Conservation (phyloP, 306 rosid species). For the Biancaea sappan region DNA sequence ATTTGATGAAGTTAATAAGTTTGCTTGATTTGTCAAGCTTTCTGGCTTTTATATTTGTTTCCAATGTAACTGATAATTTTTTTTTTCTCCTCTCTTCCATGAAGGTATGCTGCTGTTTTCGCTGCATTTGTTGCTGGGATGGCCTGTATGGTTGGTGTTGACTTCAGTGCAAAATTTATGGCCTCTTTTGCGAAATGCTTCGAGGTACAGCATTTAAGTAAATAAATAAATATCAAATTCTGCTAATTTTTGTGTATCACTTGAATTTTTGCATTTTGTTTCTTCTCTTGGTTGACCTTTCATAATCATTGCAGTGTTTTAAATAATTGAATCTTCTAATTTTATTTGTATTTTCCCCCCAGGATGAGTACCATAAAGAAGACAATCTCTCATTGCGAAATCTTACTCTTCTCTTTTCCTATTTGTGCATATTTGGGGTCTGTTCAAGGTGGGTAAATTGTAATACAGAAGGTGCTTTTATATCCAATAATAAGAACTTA, state of each 20-base stretch:
- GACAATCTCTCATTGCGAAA: slow-evolving; percentile 88
- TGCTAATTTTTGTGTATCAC: slow-evolving; percentile 3
- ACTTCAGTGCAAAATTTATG: slow-evolving; percentile 81
- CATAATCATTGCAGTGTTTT: slow-evolving; percentile 5
- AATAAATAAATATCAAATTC: slow-evolving; percentile 13
- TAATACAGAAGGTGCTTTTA: neutral
- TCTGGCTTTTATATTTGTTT: slow-evolving; percentile 9
- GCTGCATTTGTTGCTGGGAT: slow-evolving; percentile 90
- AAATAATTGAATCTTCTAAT: slow-evolving; percentile 16
- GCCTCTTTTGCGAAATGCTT: slow-evolving; percentile 80
- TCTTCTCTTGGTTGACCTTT: slow-evolving; percentile 27
- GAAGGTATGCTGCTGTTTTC: slow-evolving; percentile 91
- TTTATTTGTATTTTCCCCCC: slow-evolving; percentile 22
- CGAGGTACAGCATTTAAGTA: slow-evolving; percentile 57
- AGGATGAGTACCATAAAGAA: slow-evolving; percentile 81
- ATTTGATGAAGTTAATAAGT: neutral
- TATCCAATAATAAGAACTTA: neutral
- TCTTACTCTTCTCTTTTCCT: slow-evolving; percentile 75
- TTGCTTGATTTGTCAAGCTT: neutral
- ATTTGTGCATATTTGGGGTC: slow-evolving; percentile 83
- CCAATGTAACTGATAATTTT: slow-evolving; percentile 36
- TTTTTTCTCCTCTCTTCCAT: slow-evolving; percentile 7
- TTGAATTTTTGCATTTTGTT: slow-evolving; percentile 25
- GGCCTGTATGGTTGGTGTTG: slow-evolving; percentile 78
- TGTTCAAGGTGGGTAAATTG: slow-evolving; percentile 67